Evolutionary conservation across 352 stramenopile genomes (phyloP).

Genomic region (Phytophthora nicotianae): DNA sequence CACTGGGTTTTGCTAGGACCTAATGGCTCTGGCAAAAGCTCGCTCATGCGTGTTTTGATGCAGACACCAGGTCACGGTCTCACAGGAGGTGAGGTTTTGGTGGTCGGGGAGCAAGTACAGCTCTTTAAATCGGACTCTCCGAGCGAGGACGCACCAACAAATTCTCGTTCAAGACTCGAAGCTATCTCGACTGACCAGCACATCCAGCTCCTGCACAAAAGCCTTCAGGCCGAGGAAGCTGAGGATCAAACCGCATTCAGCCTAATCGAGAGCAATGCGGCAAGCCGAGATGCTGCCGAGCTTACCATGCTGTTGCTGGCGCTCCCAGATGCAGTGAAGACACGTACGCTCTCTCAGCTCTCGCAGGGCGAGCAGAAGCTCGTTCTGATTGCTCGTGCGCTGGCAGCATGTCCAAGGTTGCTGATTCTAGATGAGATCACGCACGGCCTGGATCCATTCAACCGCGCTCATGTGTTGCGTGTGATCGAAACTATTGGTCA

Average conservation of each 20-base stretch:
- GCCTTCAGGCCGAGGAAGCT: slow-evolving; percentile 24
- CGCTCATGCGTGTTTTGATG: slow-evolving; percentile 75
- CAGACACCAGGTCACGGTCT: slow-evolving; percentile 59
- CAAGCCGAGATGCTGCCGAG: slow-evolving; percentile 33
- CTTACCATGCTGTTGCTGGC: slow-evolving; percentile 44
- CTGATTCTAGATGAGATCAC: slow-evolving; percentile 93
- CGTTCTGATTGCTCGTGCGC: slow-evolving; percentile 82
- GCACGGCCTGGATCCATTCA: slow-evolving; percentile 89
- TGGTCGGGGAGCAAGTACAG: slow-evolving; percentile 38
- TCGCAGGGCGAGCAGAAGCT: slow-evolving; percentile 94
- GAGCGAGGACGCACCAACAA: neutral
- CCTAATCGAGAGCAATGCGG: slow-evolving; percentile 53
- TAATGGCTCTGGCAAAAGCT: slow-evolving; percentile 83
- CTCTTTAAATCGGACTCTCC: neutral
- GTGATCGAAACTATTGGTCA: slow-evolving; percentile 82
- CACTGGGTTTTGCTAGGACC: slow-evolving; percentile 76
- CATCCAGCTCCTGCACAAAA: slow-evolving; percentile 71
- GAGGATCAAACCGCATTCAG: slow-evolving; percentile 38
- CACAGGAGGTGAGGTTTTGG: slow-evolving; percentile 42
- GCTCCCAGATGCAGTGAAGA: slow-evolving; percentile 39
- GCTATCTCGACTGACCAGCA: slow-evolving; percentile 92
- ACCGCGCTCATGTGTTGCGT: slow-evolving; percentile 75
- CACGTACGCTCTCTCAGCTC: slow-evolving; percentile 66
- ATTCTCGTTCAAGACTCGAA: slow-evolving; percentile 41
- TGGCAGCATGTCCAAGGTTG: slow-evolving; percentile 76